phyloP scores from a whole-genome alignment of 2,329 filamentous ascomycete species.

The Lecanicillium sp. region DNA sequence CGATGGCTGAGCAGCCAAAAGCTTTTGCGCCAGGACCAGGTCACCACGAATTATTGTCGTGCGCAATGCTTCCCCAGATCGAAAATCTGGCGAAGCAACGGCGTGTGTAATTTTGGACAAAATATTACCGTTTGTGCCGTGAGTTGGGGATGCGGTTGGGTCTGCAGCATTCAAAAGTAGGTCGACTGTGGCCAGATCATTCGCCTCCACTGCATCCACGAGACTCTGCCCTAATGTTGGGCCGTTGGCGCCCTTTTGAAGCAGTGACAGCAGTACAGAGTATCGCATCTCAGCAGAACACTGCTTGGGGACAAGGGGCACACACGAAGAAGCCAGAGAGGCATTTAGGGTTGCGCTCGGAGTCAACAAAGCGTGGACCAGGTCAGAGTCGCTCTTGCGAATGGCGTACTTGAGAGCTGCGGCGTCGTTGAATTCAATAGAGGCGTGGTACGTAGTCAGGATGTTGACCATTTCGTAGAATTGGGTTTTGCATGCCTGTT shows the following conservation, averaged over 20 bases:
- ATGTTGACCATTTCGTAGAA: slow-evolving; percentile 48
- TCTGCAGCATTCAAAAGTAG: slow-evolving; percentile 44
- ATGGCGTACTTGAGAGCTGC: slow-evolving; percentile 8
- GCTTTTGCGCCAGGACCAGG: slow-evolving; percentile 32
- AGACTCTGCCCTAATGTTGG: slow-evolving; percentile 39
- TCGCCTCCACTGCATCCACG: slow-evolving; percentile 39
- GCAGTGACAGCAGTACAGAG: slow-evolving; percentile 34
- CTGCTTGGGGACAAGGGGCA: slow-evolving; percentile 40
- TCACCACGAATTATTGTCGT: slow-evolving; percentile 40
- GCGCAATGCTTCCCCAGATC: slow-evolving; percentile 42
- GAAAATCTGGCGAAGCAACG: slow-evolving; percentile 44
- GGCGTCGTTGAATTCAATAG: slow-evolving; percentile 40
- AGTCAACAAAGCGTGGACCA: slow-evolving; percentile 39
- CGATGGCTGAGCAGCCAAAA: slow-evolving; percentile 39
- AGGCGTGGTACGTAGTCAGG: slow-evolving; percentile 45
- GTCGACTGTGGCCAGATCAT: slow-evolving; percentile 38
- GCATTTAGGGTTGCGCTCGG: slow-evolving; percentile 36
- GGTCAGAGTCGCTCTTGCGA: slow-evolving; percentile 29
- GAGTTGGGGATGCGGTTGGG: slow-evolving; percentile 23
- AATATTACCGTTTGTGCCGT: slow-evolving; percentile 15
- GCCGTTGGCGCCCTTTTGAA: slow-evolving; percentile 44
- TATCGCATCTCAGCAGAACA: slow-evolving; percentile 36
- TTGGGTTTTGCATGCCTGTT: slow-evolving; percentile 39
- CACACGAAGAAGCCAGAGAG: slow-evolving; percentile 40
- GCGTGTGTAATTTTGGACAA: slow-evolving; percentile 30